Base-by-base conservation (phyloP, 2,329 filamentous ascomycete species). In the Penicillium sp. region DNA sequence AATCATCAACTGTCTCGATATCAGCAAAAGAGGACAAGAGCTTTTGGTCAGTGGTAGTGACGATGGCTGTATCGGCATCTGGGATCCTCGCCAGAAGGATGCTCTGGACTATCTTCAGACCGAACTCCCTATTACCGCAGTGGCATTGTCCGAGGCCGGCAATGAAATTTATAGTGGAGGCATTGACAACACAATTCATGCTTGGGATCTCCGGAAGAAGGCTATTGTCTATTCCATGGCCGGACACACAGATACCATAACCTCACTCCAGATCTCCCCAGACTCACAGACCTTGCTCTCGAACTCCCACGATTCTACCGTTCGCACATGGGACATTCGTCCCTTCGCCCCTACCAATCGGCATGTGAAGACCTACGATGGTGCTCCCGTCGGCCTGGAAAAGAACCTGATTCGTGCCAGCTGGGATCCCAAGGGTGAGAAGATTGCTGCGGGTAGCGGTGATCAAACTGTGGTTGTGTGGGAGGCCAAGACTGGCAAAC, bases 181-280 rank as follows among this genome's bases (percentile, higher is more conserved):
- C 19, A 97, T 99, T 63, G 94, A 97, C 76, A 97, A 97, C 69
- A 91, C 95, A 65, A 96, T 99, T 71, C 91, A 92, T 66, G 92
- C 96, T 18, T 99, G 94, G 93, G 94, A 99, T 74, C 77, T 97
- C 68, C 86, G 94, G 62, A 97, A 96, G 78, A 91, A 95, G 74
- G 84, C 88, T 7, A 84, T 95, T 2, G 85, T 91, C 6, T 97
- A 97, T 74, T 88, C 88, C 1, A 87, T 99, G 81, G 75, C 89
- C 11, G 94, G 94, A 0, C 94, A 99, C 71, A 88, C 85, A 49
- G 94, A 99, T 70, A 97, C 93, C 0, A 81, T 99, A 59, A 96
- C 92, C 3, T 96, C 91, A 11, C 79, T 99, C 43, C 82, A 89
- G 50, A 84, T 97, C n/a, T 97, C 93, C 2, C 93, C 94, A 0